A percentile compares a stretch with the other conserved stretches of the same genome.
These are phyloP conservation scores for Dactylellina parvicollis DNA, from an alignment of 2,329 filamentous ascomycete species.

Conservation along the genomic window DNA sequence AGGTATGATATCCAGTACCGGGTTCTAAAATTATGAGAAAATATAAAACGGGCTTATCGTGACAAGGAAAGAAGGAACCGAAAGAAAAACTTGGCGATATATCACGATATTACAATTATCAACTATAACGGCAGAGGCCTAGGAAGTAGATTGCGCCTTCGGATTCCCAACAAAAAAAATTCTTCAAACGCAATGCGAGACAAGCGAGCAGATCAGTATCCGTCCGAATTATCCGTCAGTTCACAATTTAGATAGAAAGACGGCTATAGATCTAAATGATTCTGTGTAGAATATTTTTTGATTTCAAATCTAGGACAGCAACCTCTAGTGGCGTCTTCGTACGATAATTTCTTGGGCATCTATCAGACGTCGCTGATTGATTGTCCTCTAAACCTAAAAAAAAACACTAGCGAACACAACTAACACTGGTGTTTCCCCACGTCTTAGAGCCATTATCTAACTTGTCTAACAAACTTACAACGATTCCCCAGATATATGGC, in stretches of 20 bases:
- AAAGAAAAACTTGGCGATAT: not conserved
- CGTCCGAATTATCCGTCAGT: conserved; percentile 32
- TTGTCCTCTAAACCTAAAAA: not conserved
- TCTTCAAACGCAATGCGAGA: not conserved
- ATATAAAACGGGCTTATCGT: too few relatives aligned
- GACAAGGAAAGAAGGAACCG: not conserved
- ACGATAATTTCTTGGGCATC: not conserved
- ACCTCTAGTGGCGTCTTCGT: conserved; percentile 5
- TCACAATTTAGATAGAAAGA: conserved; percentile 11
- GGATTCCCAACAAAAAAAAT: not conserved
- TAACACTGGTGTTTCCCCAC: conserved; percentile 3
- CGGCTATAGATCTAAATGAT: not conserved
- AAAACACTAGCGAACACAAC: conserved; percentile 1
- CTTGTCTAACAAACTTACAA: not conserved
- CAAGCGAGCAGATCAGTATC: not conserved
- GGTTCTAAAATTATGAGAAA: not conserved
- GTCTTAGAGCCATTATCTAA: conserved; percentile 1
- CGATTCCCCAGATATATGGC: conserved; percentile 12
- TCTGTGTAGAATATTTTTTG: conserved; percentile 14
- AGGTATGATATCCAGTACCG: not conserved
- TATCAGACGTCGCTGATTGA: too few relatives aligned
- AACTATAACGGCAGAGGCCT: too few relatives aligned
- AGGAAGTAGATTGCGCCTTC: too few relatives aligned
- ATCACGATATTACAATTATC: not conserved
- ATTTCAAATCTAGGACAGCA: conserved; percentile 32